A percentile compares a stretch with the other conserved stretches of the same genome.
These are phyloP conservation scores for Cladosporium sp. DNA, from an alignment of 2,329 filamentous ascomycete species.

Conservation along the genomic window DNA sequence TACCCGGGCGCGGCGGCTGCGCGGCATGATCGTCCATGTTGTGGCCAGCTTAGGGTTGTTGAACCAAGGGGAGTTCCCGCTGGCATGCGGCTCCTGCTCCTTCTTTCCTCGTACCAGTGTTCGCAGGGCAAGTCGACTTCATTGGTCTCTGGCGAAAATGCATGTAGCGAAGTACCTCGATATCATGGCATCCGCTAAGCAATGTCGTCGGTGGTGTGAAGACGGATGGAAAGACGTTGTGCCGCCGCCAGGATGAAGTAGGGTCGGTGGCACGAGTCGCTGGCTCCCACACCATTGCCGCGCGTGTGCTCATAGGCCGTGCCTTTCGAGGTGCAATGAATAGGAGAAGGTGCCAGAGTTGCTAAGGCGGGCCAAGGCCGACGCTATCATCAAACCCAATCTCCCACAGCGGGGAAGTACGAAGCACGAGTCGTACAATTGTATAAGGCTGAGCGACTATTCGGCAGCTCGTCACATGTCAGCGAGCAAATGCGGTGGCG, in stretches of 20 bases:
- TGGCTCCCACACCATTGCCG: conserved; percentile 16
- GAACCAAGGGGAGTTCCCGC: conserved; percentile 3
- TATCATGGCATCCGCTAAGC: conserved; percentile 11
- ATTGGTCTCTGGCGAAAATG: neutral
- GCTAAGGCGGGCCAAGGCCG: conserved; percentile 10
- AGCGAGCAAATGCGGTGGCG: neutral
- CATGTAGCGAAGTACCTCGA: neutral
- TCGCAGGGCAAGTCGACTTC: neutral
- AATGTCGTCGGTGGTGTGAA: conserved; percentile 11
- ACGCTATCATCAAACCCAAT: conserved; percentile 14
- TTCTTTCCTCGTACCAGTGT: neutral
- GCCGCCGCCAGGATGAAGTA: conserved; percentile 7
- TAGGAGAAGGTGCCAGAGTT: conserved; percentile 18
- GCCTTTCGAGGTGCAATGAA: conserved; percentile 16
- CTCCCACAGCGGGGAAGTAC: conserved; percentile 11
- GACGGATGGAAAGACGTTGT: conserved; percentile 16
- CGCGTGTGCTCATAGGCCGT: conserved; percentile 10
- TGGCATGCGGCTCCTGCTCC: conserved; percentile 8
- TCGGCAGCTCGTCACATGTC: neutral
- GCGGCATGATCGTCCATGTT: conserved; percentile 18
- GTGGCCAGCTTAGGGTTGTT: conserved; percentile 5
- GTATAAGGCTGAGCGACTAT: neutral
- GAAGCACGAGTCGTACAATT: conserved; percentile 1
- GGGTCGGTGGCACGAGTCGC: conserved; percentile 14
- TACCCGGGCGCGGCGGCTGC: neutral